These are phyloP conservation scores for Corynespora cassiicola DNA, from an alignment of 2,329 filamentous ascomycete genomes.

Conservation along the genomic window DNA sequence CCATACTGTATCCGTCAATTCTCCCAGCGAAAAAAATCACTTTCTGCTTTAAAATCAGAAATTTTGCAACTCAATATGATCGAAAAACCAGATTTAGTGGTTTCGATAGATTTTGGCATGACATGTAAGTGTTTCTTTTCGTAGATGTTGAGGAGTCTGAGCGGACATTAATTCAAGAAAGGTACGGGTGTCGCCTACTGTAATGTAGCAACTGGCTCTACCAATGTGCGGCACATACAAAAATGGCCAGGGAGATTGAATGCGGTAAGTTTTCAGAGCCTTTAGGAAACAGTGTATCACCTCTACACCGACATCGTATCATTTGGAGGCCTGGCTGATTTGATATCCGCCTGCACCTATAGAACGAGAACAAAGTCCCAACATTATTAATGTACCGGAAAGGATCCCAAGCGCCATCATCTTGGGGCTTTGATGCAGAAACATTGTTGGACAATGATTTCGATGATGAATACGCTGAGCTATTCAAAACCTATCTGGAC, in stretches of 20 bases:
- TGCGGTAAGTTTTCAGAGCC: too few species aligned
- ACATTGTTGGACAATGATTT: too few species aligned
- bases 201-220: constrained; percentile 18
- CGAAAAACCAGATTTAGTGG: constrained; percentile 11
- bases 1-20: too few species aligned
- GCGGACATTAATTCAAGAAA: too few species aligned
- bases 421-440: constrained; percentile 58
- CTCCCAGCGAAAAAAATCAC: too few species aligned
- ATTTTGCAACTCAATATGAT: neutral
- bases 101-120: constrained; percentile 20
- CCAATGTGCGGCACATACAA: constrained; percentile 30
- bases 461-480: constrained; percentile 51
- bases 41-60: neutral
- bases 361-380: too few species aligned
- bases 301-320: too few species aligned
- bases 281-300: too few species aligned
- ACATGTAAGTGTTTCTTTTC: constrained; percentile 10
- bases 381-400: constrained; percentile 54
- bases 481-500: constrained; percentile 63
- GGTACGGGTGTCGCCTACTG: constrained; percentile 29
- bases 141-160: too few species aligned
- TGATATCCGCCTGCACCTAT: too few species aligned
- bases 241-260: constrained; percentile 59
- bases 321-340: too few species aligned
- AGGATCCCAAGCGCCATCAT: constrained; percentile 45